Evolutionary conservation across 768 basidiomycete species (phyloP).

Genomic region (Cyclocybe aegerita): DNA sequence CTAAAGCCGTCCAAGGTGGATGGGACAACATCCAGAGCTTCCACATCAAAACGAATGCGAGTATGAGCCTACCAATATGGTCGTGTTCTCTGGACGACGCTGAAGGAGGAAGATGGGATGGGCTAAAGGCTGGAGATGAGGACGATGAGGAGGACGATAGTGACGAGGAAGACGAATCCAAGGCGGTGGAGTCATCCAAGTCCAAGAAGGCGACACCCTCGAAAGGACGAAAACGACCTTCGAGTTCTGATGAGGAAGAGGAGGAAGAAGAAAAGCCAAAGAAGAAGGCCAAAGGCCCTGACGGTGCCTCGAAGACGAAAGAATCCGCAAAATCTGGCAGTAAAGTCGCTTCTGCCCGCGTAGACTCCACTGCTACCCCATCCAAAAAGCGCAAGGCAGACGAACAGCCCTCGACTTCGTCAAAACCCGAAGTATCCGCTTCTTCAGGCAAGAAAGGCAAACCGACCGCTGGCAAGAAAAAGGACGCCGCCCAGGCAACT

Average conservation of each 20-base stretch:
- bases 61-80: conserved; percentile 90
- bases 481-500: neutral
- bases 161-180: conserved; percentile 22
- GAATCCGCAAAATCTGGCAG: conserved; percentile 16
- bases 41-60: conserved; percentile 86
- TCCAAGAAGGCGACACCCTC: conserved; percentile 14
- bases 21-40: conserved; percentile 93
- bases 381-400: conserved; percentile 18
- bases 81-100: conserved; percentile 64
- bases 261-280: conserved; percentile 38
- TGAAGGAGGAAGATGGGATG: conserved; percentile 62
- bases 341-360: conserved; percentile 13
- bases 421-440: conserved; percentile 1
- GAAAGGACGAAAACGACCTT: conserved; percentile 35
- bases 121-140: conserved; percentile 31
- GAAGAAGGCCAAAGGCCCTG: conserved; percentile 42
- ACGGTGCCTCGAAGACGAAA: conserved; percentile 14
- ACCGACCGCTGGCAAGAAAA: conserved; percentile 10
- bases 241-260: conserved; percentile 36
- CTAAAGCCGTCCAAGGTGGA: conserved; percentile 66
- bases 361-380: conserved; percentile 2
- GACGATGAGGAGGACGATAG: conserved; percentile 21
- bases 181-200: conserved; percentile 17
- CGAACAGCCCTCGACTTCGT: conserved; percentile 4
- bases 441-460: conserved; percentile 17